Base-by-base conservation (phyloP, 192 early-diverging fungal species). In the Coemansia umbellata region DNA sequence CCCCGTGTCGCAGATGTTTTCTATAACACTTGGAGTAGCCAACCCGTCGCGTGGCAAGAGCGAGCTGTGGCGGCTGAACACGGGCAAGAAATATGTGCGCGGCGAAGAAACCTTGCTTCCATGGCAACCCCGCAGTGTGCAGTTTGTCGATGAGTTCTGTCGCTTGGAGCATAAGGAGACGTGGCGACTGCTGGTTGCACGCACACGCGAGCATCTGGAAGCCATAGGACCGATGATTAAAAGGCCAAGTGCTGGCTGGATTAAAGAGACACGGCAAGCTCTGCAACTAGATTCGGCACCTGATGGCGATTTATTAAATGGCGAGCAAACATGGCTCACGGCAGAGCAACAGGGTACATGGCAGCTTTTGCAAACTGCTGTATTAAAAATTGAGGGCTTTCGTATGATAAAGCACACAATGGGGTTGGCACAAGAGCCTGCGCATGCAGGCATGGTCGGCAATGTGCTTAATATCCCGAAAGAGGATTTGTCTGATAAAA, bases 51-150 rank as follows among this genome's bases (percentile, higher is more conserved):
- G 80, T 11, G 58, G 73, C n/a, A 71, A 71, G 5, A 81, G 83
- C 15, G 57, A 69, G 14, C 48, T 91, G 15, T 91, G 89, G 89
- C 63, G 84, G 6, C 63, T 84, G 31, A 85, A 84, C 60, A 85
- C 84, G 1, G 80, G 79, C 18, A 72, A 74, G 14, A 80, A 85
- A 48, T 86, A 85, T 57, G 82, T 91, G 13, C 81, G 84, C 6
- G 89, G 89, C 37, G 82, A 87, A 37, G 89, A 91, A 39, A 73
- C 79, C 21, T 65, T 91, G 44, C 73, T 65, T 4, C 63, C 72
- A 3, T 89, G 87, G 87, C 79, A 81, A 44, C 89, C 89, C 1
- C 78, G 87, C 6, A 83, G 87, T 19, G 75, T 91, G 4, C 83
- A 78, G 0, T 62, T 84, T 31, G 66, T 91, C 15, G 73, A 79